phyloP scores from a whole-genome alignment of 2,329 filamentous ascomycete species.

The Scedosporium minutisporum region DNA sequence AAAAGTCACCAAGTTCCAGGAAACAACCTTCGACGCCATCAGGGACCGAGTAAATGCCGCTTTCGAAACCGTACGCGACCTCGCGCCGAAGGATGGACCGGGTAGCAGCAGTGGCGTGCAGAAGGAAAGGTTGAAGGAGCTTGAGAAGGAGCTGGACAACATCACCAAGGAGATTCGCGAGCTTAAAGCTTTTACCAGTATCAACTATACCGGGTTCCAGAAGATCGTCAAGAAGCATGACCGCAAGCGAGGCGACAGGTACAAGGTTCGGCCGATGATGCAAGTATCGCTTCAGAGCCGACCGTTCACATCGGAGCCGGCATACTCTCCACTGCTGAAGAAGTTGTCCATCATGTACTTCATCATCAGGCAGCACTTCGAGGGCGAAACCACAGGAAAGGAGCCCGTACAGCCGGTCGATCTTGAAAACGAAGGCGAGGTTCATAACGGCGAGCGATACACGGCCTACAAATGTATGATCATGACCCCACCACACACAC shows the following conservation, averaged over 20 bases:
- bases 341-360: conserved; percentile 93
- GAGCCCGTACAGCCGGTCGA: conserved; percentile 27
- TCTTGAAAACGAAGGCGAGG: conserved; percentile 43
- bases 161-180: conserved; percentile 89
- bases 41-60: conserved; percentile 43
- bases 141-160: conserved; percentile 69
- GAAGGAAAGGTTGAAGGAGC: conserved; percentile 52
- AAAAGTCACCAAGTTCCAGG: conserved; percentile 86
- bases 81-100: conserved; percentile 56
- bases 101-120: conserved; percentile 33
- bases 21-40: conserved; percentile 56
- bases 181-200: conserved; percentile 86
- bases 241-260: conserved; percentile 75
- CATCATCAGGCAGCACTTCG: conserved; percentile 76
- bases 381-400: conserved; percentile 38
- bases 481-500: neutral
- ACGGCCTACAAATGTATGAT: conserved; percentile 74
- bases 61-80: conserved; percentile 67
- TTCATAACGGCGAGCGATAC: conserved; percentile 61
- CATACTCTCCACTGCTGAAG: conserved; percentile 82
- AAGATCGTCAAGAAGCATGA: conserved; percentile 99
- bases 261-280: conserved; percentile 84
- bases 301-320: conserved; percentile 85
- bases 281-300: conserved; percentile 80
- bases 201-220: conserved; percentile 96